phyloP scores from a whole-genome alignment of 805 yeast genomes.

The Cyberlindnera lachancei region DNA sequence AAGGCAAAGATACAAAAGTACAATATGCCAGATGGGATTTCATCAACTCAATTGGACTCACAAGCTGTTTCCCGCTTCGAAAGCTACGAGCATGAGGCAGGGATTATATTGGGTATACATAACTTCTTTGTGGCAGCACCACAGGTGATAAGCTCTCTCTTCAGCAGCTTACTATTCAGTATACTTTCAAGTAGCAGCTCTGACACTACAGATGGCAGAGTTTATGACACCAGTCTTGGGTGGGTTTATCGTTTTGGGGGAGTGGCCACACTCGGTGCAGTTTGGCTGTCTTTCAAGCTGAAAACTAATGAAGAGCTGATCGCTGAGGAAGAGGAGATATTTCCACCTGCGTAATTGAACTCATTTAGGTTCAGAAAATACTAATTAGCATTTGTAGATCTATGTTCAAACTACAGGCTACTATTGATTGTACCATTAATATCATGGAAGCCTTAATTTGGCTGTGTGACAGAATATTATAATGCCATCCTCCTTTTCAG shows the following conservation, averaged over 20 bases:
- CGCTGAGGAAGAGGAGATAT: constrained; percentile 23
- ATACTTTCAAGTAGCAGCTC: constrained; percentile 26
- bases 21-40: too few relatives aligned
- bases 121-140: constrained; percentile 53
- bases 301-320: constrained; percentile 32
- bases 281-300: constrained; percentile 33
- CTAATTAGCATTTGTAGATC: too few relatives aligned
- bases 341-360: constrained; percentile 4
- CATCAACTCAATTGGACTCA: too few relatives aligned
- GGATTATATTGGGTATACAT: constrained; percentile 48
- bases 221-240: constrained; percentile 36
- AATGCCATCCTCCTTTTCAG: too few relatives aligned
- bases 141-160: constrained; percentile 44
- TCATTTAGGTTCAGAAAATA: too few relatives aligned
- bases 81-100: constrained; percentile 45
- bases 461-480: too few relatives aligned
- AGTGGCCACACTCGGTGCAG: constrained; percentile 39
- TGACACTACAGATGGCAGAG: constrained; percentile 21
- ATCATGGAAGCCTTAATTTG: too few relatives aligned
- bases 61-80: constrained; percentile 27
- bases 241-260: constrained; percentile 58
- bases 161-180: constrained; percentile 39
- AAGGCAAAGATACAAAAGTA: constrained; percentile 24
- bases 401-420: too few relatives aligned
- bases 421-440: too few relatives aligned